Base-by-base conservation (phyloP, 2,329 filamentous ascomycete genomes). In the Tricladium varicosporioides region DNA sequence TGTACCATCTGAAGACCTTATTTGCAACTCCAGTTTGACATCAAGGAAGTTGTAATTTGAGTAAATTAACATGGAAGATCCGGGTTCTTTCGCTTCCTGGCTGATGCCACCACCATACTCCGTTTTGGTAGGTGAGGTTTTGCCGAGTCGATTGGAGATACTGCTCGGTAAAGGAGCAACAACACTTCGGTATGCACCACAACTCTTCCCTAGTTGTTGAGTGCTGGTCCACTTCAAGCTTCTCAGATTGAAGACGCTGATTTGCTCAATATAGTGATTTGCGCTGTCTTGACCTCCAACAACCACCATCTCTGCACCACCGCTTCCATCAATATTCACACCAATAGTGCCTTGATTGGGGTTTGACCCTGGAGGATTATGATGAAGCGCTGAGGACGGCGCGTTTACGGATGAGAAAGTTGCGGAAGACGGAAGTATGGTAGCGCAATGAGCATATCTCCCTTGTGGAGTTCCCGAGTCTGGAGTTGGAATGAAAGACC, bases 181-280 rank as follows among this genome's bases (percentile, higher is more conserved):
- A 15, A 99, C 94, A 70, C 92, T 97, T 62, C 94, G 86, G 72
- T 99, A 99, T 1, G 94, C 94, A 61, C 94, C 94, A 70, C 94
- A 99, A 68, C 91, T 96, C 73, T 93, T 91, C 51, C 92, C 92
- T 47, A 97, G 79, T 1, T 87, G 80, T 62, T 91, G 90, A 1
- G 92, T 97, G 15, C 89, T 91, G 1, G 91, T 96, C 94, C 94
- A 99, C 74, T 94, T 96, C 58, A 97, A 76, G 71, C 91, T 97
- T 49, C 94, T 85, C 22, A 99, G 78, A 68, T 99, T 99, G 78
- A 99, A 99, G 2, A 99, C 91, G 70, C 92, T 97, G 62, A 99
- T 95, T 73, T 99, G 92, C 73, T 99, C 93, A 64, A 99, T 99
- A 70, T 99, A 99, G 72, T 96, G 92, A 72, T 99, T 99, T n/a